Base-by-base conservation (phyloP, 2,329 filamentous ascomycete genomes). In the Verticillium nubilum region DNA sequence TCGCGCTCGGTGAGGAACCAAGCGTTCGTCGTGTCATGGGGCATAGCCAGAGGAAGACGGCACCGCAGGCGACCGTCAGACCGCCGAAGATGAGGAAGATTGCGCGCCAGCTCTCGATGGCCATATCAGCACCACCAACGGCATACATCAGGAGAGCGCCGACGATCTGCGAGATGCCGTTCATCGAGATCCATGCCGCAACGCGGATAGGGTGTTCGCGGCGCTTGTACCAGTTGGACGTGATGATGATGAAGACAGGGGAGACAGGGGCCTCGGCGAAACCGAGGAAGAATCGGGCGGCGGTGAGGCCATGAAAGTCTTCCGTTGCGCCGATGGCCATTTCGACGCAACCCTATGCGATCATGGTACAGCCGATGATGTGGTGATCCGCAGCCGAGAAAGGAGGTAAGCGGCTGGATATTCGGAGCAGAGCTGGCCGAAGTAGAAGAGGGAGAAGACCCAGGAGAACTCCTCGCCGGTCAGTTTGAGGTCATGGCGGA, bases 1-100 rank as follows among this genome's bases (percentile, higher is more conserved):
- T 94, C 90, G 54, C 85, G 79, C 57, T 87, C 81, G 7, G 76
- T 88, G 27, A 95, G 67, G 60, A 83, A 84, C 15, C 80, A 76
- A 0, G 81, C 81, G 0, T 80, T 80, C 0, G 78, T 68, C 19
- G 87, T 79, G 63, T 87, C 84, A 67, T 82, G 81, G 67, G 87
- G 84, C 2, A 90, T 76, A 77, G 76, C 75, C 77, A 84, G 71
- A 85, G 89, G 1, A 86, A 73, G 12, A 88, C 63, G 0, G 86
- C 85, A 0, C 79, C 79, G 0, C 83, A 81, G 9, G 80, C 58
- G 25, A 89, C 75, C 2, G 87, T 89, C 4, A 88, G 60, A 0
- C 88, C 73, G 0, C 84, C 86, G 17, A 84, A 83, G 56, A 86
- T 83, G 2, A 88, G 75, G 67, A 88, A 88, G 53, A 87, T 81